Conservation (phyloP, 495 filamentous ascomycete species). For the Annulohypoxylon maeteangense region DNA sequence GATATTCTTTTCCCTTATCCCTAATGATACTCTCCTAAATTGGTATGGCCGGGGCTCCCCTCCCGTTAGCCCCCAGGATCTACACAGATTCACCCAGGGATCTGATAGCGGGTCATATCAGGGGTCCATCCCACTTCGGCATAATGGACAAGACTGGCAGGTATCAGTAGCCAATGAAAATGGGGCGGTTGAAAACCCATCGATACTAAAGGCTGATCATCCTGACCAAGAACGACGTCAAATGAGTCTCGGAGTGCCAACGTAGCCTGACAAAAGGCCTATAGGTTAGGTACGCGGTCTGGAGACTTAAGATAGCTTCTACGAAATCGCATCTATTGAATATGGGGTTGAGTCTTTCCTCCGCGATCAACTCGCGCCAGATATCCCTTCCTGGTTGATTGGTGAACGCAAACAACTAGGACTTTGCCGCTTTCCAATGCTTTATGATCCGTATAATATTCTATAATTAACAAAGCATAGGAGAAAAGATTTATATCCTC, state of each 20-base stretch:
- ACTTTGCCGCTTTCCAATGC: too few species aligned
- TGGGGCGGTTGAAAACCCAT: slow-evolving; percentile 39
- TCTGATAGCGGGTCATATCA: slow-evolving; percentile 33
- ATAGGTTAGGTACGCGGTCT: slow-evolving; percentile 18
- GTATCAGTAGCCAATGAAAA: slow-evolving; percentile 36
- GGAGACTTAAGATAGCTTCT: background rate
- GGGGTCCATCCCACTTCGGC: slow-evolving; percentile 31
- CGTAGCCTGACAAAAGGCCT: background rate
- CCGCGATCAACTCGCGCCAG: background rate
- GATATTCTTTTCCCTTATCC: slow-evolving; percentile 24
- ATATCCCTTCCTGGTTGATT: background rate
- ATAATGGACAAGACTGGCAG: slow-evolving; percentile 25
- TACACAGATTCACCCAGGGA: slow-evolving; percentile 36
- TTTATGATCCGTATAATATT: background rate
- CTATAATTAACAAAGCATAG: background rate
- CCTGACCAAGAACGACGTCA: slow-evolving; percentile 30
- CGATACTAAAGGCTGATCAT: slow-evolving; percentile 27
- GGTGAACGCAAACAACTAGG: background rate
- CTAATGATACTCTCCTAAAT: slow-evolving; percentile 44
- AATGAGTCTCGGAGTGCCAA: background rate
- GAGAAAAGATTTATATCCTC: background rate
- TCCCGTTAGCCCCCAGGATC: slow-evolving; percentile 28
- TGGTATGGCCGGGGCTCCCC: slow-evolving; percentile 21
- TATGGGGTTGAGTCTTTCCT: background rate
- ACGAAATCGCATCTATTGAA: background rate